Evolutionary conservation across 2,329 filamentous ascomycete genomes (phyloP), one percentile per base, ranked within the genome.

Genomic region (Penicillium sp.): DNA sequence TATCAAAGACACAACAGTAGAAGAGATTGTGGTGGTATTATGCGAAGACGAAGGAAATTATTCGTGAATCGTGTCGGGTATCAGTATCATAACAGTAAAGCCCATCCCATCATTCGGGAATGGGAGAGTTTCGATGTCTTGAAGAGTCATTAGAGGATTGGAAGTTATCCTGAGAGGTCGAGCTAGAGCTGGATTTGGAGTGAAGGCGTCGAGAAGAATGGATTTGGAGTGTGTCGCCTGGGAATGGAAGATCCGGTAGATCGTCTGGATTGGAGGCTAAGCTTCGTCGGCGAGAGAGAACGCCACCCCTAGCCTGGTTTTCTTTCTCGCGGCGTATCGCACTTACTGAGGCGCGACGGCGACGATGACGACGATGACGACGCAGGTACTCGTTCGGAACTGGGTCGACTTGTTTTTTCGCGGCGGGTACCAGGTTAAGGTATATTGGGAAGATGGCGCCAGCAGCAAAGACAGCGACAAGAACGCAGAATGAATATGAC

Each of bases 381-480:
- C 72, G 70, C 3, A 74, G 65, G 31, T 72, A 69, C 58, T 75
- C 73, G 29, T 75, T 71, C 5, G 74, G 71, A 3, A 79, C 70
- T 0, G 81, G 81, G 57, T 84, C 82, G 6, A 83, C 80, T 49
- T 86, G 77, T 50, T 72, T 72, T 60, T 78, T 76, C 23, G 81
- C 80, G 2, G 75, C 73, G 1, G 78, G 77, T 21, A 80, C 69
- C 1, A 77, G 37, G 56, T 82, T 84, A 53, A 86, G 74, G 66
- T 83, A 84, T 4, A 86, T 45, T 0, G 84, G 81, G 62, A 85
- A 83, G 5, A 86, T 61, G 6, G 76, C 70, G 0, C 83, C 83
- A 7, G 75, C 78, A 0, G 77, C 76, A 55, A 81, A 86, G 1
- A 79, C 74, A 0, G 82, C 82, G 13, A 84, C 72, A 4, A 82